Evolutionary conservation across 2,329 filamentous ascomycete genomes (phyloP), one percentile per base, ranked within the genome.

Genomic region (Botryotinia convoluta): DNA sequence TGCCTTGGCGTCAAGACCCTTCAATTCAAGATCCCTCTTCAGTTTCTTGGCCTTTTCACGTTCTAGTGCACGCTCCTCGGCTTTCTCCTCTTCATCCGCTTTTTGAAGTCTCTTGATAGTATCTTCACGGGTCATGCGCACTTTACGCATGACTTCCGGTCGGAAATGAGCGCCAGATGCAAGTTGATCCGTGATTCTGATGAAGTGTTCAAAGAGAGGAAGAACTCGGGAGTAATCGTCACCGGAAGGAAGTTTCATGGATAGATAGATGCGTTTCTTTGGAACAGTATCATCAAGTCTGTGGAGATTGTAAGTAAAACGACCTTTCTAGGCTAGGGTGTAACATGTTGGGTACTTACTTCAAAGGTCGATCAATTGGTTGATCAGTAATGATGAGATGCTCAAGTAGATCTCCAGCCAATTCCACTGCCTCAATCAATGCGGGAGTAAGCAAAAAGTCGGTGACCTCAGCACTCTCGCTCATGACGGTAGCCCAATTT

Each of bases 381-480:
- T 98, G 94, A 82, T 99, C 96, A 32, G 91, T 92, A 69, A 98
- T 86, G 79, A 99, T 92, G 74, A 99, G 84, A 79, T 95, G 95
- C 82, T 98, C 94, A 77, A 97, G 90, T 67, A 89, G 83, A 75
- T 95, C 92, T 44, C 95, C 95, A 8, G 93, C 93, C 70, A 91
- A 84, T 79, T 92, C 88, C 76, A 97, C 86, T 26, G 93, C 94
- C 79, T 92, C 89, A 82, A 94, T 88, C 54, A 99, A 87, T 79
- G 98, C 95, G n/a, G 92, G 88, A 6, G 94, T 97, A 69, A 99
- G 88, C 77, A 99, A 85, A 10, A 90, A 86, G 63, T 98, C 93
- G 20, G 95, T 98, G 79, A 99, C 91, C 84, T 98, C 96, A 74
- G 95, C 94, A 83, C 91, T 97, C 87, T 99, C 96, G 81, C 91